phyloP scores from a whole-genome alignment of 202 grass and related monocot species.

The Brachypodium distachyon region DNA sequence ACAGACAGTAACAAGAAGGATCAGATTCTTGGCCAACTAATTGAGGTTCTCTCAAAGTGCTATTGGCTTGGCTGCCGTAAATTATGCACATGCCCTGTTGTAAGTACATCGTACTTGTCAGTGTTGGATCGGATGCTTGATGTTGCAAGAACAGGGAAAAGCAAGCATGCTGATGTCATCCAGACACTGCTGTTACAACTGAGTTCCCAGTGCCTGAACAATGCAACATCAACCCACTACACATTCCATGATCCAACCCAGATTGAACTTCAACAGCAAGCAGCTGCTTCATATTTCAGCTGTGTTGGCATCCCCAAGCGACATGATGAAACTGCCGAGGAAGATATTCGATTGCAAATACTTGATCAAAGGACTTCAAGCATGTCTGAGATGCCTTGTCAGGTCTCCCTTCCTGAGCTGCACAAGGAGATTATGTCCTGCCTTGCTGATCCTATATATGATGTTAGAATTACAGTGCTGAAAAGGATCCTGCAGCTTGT shows the following conservation, averaged over 20 bases:
- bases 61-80: slow-evolving; percentile 66
- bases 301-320: slow-evolving; percentile 48
- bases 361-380: slow-evolving; percentile 29
- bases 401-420: slow-evolving; percentile 42
- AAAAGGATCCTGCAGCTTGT: slow-evolving; percentile 78
- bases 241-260: slow-evolving; percentile 75
- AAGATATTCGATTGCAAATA: slow-evolving; percentile 44
- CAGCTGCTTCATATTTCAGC: slow-evolving; percentile 80
- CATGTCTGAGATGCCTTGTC: slow-evolving; percentile 19
- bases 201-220: slow-evolving; percentile 52
- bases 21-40: slow-evolving; percentile 65
- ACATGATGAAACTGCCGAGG: slow-evolving; percentile 37
- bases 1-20: slow-evolving; percentile 56
- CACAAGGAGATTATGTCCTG: slow-evolving; percentile 69
- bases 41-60: slow-evolving; percentile 56
- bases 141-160: slow-evolving; percentile 50
- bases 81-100: slow-evolving; percentile 58
- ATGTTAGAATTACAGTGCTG: slow-evolving; percentile 75
- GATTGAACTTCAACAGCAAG: slow-evolving; percentile 72
- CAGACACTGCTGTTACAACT: slow-evolving; percentile 49
- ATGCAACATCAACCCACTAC: slow-evolving; percentile 21
- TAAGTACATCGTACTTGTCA: slow-evolving; percentile 65
- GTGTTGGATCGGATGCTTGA: slow-evolving; percentile 79
- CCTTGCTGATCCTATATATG: slow-evolving; percentile 63
- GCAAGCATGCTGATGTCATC: slow-evolving; percentile 36